Percentiles rank a stretch among this genome's conserved stretches.
These are phyloP conservation scores for Coemansia biformis DNA, from an alignment of 192 early-diverging fungal genomes.

Conservation along the genomic window DNA sequence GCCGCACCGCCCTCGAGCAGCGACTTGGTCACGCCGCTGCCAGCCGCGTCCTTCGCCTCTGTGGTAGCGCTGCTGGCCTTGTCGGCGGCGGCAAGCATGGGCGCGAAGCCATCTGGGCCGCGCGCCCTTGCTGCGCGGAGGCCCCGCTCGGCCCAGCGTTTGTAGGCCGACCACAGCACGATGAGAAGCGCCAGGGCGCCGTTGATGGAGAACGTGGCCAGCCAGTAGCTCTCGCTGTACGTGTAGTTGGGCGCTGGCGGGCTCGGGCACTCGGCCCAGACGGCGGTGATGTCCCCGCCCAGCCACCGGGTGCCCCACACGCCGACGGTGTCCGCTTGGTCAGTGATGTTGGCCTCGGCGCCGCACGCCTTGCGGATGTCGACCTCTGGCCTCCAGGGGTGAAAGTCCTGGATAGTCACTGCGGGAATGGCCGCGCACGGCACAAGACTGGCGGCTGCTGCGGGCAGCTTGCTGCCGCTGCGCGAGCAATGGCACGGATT, in stretches of 20 bases:
- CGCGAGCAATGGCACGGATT: conserved; percentile 49
- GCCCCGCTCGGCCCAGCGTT: conserved; percentile 22
- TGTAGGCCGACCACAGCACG: conserved; percentile 42
- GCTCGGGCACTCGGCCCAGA: conserved; percentile 47
- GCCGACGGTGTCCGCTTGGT: conserved; percentile 18
- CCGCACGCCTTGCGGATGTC: conserved; percentile 40
- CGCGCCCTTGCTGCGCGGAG: conserved; percentile 3
- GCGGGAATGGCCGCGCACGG: conserved; percentile 27
- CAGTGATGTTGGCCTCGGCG: conserved; percentile 9
- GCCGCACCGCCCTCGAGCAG: too few species aligned
- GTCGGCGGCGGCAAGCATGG: neutral
- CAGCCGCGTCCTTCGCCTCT: conserved; percentile 11
- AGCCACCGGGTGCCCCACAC: conserved; percentile 28
- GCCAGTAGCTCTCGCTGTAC: conserved; percentile 33
- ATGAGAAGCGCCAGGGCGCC: conserved; percentile 33
- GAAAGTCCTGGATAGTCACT: conserved; percentile 44
- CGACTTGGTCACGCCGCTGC: too few species aligned
- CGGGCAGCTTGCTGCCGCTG: conserved; percentile 21
- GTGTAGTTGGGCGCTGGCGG: conserved; percentile 27
- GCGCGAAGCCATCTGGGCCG: conserved; percentile 10
- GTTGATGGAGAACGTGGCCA: conserved; percentile 34
- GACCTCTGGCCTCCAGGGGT: conserved; percentile 24
- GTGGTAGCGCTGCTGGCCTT: neutral
- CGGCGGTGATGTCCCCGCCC: conserved; percentile 1
- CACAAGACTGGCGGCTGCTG: conserved; percentile 9